Evolutionary conservation across 345 rosid genomes (phyloP), one percentile per base, ranked within the genome.

Genomic region (Moringa oleifera): DNA sequence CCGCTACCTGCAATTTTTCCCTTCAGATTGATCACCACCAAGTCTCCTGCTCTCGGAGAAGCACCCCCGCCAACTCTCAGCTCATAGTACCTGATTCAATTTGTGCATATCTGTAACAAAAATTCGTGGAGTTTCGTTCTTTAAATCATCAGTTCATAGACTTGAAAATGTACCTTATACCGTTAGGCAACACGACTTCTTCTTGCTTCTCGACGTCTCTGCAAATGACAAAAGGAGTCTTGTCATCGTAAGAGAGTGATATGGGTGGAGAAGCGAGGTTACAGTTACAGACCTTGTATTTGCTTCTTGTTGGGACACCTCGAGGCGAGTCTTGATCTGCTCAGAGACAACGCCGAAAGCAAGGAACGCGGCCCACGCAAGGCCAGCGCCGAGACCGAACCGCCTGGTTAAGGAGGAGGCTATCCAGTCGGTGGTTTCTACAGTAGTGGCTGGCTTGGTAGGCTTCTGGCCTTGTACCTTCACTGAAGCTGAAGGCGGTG

Each of bases 341-440:
- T 93, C 98, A 25, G 97, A 93, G 62, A 93, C 49, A 0, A 90
- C 96, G 23, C 98, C 98, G 63, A 85, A 65, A 37, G 96, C 87
- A 46, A 90, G 80, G 70, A 90, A 86, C 17, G 75, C 90, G 1
- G 83, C 91, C 98, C 98, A 93, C 4, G 85, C 94, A 55, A 93
- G 91, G 59, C 96, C 97, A 0, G 97, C 97, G 31, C 97, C 94
- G 45, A 93, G 77, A 21, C 98, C 97, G 61, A 84, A 93, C 61
- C 97, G 79, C 62, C 97, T 76, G 23, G 98, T 92, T 59, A 92
- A 63, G 10, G 83, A 79, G 57, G 95, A 89, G 63, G 98, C 96
- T 18, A 93, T 76, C 97, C 97, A 89, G 64, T 92, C 98, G 6
- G 95, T 87, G 51, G 79, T 67, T 33, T 85, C 95, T 25, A 66